phyloP scores from a whole-genome alignment of 1,284 basidiomycete species.

The Ustilago curta region DNA sequence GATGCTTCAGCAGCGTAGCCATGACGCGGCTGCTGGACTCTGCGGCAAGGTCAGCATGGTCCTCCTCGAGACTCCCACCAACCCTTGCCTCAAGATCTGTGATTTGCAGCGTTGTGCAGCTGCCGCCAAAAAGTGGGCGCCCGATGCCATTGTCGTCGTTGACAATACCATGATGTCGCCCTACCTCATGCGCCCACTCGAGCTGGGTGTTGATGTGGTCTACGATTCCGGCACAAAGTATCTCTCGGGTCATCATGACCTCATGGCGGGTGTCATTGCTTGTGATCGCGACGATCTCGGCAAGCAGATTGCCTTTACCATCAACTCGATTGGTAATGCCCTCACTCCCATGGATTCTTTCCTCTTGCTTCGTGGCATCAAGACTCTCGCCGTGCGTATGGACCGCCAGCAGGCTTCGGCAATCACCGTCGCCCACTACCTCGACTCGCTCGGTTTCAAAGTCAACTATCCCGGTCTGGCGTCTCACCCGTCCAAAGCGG shows the following conservation, averaged over 20 bases:
- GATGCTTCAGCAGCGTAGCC: slow-evolving; percentile 53
- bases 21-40: slow-evolving; percentile 49
- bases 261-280: slow-evolving; percentile 83
- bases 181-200: slow-evolving; percentile 93
- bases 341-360: slow-evolving; percentile 85
- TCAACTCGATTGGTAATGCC: slow-evolving; percentile 98
- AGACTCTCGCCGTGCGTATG: slow-evolving; percentile 96
- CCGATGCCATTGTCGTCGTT: slow-evolving; percentile 66
- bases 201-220: slow-evolving; percentile 94
- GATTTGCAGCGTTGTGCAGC: slow-evolving; percentile 77
- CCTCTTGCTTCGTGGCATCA: slow-evolving; percentile 92
- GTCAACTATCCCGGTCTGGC: slow-evolving; percentile 94
- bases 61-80: slow-evolving; percentile 95
- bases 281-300: slow-evolving; percentile 92
- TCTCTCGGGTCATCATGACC: slow-evolving; percentile 95
- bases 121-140: slow-evolving; percentile 61
- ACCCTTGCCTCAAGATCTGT: slow-evolving; percentile 94
- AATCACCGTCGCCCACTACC: slow-evolving; percentile 86
- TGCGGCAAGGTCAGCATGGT: slow-evolving; percentile 62
- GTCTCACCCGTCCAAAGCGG: slow-evolving; percentile 83
- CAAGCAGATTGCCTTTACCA: slow-evolving; percentile 87
- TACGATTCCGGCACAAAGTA: slow-evolving; percentile 99
- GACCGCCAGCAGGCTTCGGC: slow-evolving; percentile 90
- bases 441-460: slow-evolving; percentile 86
- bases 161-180: slow-evolving; percentile 99